These are phyloP conservation scores for Tilletia horrida DNA, from an alignment of 1,284 basidiomycete genomes.

Conservation along the genomic window DNA sequence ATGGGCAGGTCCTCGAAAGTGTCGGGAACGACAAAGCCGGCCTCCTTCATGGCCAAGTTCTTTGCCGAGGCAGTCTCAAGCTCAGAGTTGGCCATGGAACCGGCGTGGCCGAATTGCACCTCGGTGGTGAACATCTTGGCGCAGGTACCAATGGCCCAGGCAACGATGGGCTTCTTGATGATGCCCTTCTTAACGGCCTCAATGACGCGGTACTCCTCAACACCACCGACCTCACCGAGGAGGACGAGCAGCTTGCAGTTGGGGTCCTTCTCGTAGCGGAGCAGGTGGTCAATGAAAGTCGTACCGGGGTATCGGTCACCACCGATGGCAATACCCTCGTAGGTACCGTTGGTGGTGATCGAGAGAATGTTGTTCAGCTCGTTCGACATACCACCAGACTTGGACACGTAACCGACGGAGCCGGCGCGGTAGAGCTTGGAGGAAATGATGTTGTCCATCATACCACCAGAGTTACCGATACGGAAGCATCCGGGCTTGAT, in stretches of 20 bases:
- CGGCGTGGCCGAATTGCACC: constrained; percentile 98
- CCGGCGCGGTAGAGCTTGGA: constrained; percentile 98
- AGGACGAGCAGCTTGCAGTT: constrained; percentile 98
- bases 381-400: constrained; percentile 99
- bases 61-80: constrained; percentile 96
- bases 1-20: constrained; percentile 94
- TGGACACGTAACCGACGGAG: constrained; percentile 97
- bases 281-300: constrained; percentile 97
- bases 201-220: constrained; percentile 98
- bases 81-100: constrained; percentile 96
- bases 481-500: constrained; percentile 99
- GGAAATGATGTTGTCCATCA: constrained; percentile 99
- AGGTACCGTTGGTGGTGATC: constrained; percentile 94
- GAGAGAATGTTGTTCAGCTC: constrained; percentile 99
- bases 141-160: constrained; percentile 99
- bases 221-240: constrained; percentile 96
- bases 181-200: constrained; percentile 89
- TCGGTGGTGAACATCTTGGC: constrained; percentile 99
- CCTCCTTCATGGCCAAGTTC: constrained; percentile 90
- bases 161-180: constrained; percentile 98
- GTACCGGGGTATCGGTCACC: constrained; percentile 98
- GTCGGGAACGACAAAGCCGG: constrained; percentile 93
- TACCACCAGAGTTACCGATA: constrained; percentile 98
- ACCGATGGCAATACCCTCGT: constrained; percentile 99
- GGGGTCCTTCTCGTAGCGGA: constrained; percentile 94